Percentiles rank a stretch among this genome's conserved stretches.
phyloP scores from a whole-genome alignment of 2,329 filamentous ascomycete species.

The Diaporthe capsici region DNA sequence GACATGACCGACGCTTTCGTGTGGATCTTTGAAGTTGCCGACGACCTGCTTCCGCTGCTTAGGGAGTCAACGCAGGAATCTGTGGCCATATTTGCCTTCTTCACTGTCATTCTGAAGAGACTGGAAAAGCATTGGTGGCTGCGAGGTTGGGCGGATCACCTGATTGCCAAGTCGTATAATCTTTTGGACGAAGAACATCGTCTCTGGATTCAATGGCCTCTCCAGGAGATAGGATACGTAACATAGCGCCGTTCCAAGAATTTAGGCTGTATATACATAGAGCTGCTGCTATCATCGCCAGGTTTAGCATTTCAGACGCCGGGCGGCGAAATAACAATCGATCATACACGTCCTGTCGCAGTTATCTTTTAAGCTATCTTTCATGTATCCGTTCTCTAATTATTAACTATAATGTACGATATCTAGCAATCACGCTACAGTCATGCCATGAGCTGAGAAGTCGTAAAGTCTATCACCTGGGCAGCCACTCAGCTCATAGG shows the following conservation, averaged over 20 bases:
- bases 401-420: accelerated
- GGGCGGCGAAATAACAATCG: too few relatives aligned
- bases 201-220: constrained; percentile 5
- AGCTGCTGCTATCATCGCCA: not conserved
- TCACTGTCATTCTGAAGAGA: not conserved
- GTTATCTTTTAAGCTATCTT: too few relatives aligned
- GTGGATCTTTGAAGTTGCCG: constrained; percentile 10
- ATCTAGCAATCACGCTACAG: too few relatives aligned
- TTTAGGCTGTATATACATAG: not conserved
- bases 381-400: too few relatives aligned
- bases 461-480: too few relatives aligned
- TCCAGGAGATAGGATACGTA: not conserved
- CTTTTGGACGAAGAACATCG: constrained; percentile 2
- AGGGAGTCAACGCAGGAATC: constrained; percentile 2
- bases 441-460: too few relatives aligned
- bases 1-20: constrained; percentile 10
- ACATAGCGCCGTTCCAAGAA: not conserved
- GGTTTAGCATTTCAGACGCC: not conserved
- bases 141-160: constrained; percentile 12
- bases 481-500: too few relatives aligned
- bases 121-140: constrained; percentile 5
- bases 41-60: not conserved
- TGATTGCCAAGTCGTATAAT: not conserved
- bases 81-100: not conserved
- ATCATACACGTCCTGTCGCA: not conserved